Evolutionary conservation across 805 yeast genomes (phyloP).

Genomic region (Wickerhamiella bombiphila): DNA sequence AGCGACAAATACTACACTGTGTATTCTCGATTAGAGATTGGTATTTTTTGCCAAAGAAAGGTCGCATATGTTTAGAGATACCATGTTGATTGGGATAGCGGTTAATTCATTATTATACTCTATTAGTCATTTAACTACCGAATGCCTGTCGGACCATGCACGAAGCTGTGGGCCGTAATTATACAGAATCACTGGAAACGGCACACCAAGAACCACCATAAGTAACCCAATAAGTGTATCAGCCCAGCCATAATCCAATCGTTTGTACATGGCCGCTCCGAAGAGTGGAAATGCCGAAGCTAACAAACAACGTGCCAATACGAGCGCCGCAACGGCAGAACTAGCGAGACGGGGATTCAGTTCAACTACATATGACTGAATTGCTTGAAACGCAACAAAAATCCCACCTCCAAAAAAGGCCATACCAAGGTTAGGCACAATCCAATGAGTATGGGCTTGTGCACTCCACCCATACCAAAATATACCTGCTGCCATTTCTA

Average conservation of each 20-base stretch:
- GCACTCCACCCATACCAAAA: slow-evolving; percentile 67
- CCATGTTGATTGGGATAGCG: no score
- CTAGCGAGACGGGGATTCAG: slow-evolving; percentile 57
- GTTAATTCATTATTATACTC: no score
- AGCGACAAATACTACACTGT: no score
- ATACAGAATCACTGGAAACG: slow-evolving; percentile 44
- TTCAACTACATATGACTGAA: slow-evolving; percentile 55
- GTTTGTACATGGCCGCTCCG: slow-evolving; percentile 41
- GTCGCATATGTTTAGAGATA: no score
- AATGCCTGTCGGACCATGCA: slow-evolving; percentile 38
- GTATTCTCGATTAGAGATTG: no score
- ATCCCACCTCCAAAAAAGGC: slow-evolving; percentile 44
- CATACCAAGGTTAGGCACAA: slow-evolving; percentile 49
- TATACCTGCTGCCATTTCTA: slow-evolving; percentile 45
- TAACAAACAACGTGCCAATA: slow-evolving; percentile 48
- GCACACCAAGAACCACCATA: slow-evolving; percentile 45
- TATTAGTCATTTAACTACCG: no score
- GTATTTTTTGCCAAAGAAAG: no score
- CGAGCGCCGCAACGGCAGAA: slow-evolving; percentile 53
- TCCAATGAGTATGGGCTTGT: slow-evolving; percentile 39
- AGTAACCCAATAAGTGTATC: slow-evolving; percentile 46
- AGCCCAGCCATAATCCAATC: slow-evolving; percentile 58
- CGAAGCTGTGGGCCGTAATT: slow-evolving; percentile 44
- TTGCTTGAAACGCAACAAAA: slow-evolving; percentile 51
- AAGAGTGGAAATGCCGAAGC: slow-evolving; percentile 60